These are phyloP conservation scores for Diplosphaera chodatii DNA, from an alignment of 139 green algal species.

Conservation along the genomic window DNA sequence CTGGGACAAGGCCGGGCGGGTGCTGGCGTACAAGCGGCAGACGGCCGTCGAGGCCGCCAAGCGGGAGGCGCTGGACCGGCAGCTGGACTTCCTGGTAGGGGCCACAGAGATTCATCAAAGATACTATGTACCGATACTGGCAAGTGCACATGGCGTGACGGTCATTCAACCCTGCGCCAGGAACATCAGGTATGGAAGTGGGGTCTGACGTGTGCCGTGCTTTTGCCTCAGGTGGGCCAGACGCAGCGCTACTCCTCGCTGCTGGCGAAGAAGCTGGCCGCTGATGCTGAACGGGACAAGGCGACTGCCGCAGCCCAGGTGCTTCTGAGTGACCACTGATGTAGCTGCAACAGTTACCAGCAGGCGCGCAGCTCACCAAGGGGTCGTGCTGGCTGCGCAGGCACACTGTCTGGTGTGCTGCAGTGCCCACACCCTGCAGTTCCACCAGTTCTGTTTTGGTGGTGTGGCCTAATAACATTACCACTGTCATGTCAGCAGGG, in stretches of 20 bases:
- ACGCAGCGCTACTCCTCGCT: constrained; percentile 88
- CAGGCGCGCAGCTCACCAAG: background rate
- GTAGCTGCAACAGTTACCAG: background rate
- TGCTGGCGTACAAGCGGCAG: constrained; percentile 83
- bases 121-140: too few relatives aligned
- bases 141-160: too few relatives aligned
- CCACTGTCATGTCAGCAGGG: too few relatives aligned
- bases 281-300: constrained; percentile 6
- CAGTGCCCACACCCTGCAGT: too few relatives aligned
- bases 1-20: constrained; percentile 84
- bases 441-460: too few relatives aligned
- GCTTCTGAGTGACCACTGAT: background rate
- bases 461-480: too few relatives aligned
- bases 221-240: too few relatives aligned
- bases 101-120: too few relatives aligned
- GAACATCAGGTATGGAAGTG: too few relatives aligned
- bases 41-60: constrained; percentile 51
- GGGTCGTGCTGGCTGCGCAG: background rate
- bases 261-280: constrained; percentile 66
- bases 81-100: constrained; percentile 88
- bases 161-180: too few relatives aligned
- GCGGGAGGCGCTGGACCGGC: constrained; percentile 69
- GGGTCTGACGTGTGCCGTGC: too few relatives aligned
- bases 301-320: background rate
- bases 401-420: too few relatives aligned